Base-by-base conservation (phyloP, 805 yeast species). In the Phaffomyces antillensis region DNA sequence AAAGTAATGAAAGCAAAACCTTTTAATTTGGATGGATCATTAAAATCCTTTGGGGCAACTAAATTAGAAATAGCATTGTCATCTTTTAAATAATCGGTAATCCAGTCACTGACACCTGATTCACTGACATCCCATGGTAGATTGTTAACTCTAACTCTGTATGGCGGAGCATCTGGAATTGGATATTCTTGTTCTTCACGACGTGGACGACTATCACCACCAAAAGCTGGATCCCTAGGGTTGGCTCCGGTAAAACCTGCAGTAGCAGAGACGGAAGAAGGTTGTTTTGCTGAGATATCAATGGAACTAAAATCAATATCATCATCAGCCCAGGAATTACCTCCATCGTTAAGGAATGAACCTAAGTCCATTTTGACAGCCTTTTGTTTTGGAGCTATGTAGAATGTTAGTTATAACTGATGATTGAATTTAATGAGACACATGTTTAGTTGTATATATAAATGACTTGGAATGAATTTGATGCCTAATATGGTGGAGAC, bases 1-100 rank as follows among this genome's bases (percentile, higher is more conserved):
- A 83, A 87, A 52, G 90, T 89, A 49, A 91, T 81, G 64, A 88
- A 91, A 28, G 95, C 97, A 61, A 81, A 84, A 44, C 96, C 96
- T 60, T 83, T 84, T 73, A 86, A 73, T 59, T 81, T 78, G 33
- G 86, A 81, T 46, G 81, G 77, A 50, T 68, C 74, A 56, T 65
- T 59, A 25, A 46, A 40, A 65, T 86, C 95, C 59, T 70, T 75
- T 53, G 96, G 96, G 53, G 87, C 77, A 50, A 81, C 78, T 50
- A 89, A 72, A 44, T 79, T 82, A 39, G 71, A 67, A 45, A 86
- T 77, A 42, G 79, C 71, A 53, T 76, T 80, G 57, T 69, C 67
- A 52, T 79, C 71, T 47, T 64, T 60, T 46, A 77, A 56, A 44
- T 68, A 69, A 48, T 75, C 77, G 55, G 76, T 81, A 46, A 85